phyloP scores from a whole-genome alignment of 2,329 filamentous ascomycete genomes.

The Pseudogymnoascus sp. region DNA sequence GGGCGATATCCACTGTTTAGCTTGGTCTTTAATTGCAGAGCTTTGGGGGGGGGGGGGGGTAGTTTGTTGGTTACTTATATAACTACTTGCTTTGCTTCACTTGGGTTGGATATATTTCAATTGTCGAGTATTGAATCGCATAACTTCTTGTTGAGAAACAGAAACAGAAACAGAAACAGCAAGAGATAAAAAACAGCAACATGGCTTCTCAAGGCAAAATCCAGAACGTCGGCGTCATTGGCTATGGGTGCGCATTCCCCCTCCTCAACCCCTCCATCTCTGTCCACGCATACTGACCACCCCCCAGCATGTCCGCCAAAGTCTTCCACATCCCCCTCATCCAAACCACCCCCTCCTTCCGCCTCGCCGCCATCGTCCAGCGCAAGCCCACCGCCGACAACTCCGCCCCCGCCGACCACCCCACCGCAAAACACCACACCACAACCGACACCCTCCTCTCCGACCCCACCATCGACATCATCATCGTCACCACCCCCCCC shows the following conservation, averaged over 20 bases:
- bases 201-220: constrained; percentile 28
- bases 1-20: not conserved
- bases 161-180: not conserved
- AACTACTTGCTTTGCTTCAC: not conserved
- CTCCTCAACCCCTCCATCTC: not conserved
- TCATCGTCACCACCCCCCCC: constrained; percentile 64
- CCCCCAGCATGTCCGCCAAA: constrained; percentile 52
- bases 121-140: not conserved
- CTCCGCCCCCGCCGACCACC: constrained; percentile 62
- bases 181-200: not conserved
- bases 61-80: not conserved
- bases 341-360: constrained; percentile 52
- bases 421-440: constrained; percentile 55
- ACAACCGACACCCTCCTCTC: constrained; percentile 53
- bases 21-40: not conserved
- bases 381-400: constrained; percentile 55
- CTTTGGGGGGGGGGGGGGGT: not conserved
- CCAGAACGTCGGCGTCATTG: constrained; percentile 50
- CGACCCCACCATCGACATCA: constrained; percentile 57
- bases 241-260: constrained; percentile 36
- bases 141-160: not conserved
- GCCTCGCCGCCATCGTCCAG: constrained; percentile 68
- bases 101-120: not conserved
- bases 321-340: constrained; percentile 81
- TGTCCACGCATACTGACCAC: constrained; percentile 10